Evolutionary conservation across 1,284 basidiomycete species (phyloP), one percentile per base, ranked within the genome.

Genomic region (Tranzscheliella williamsii): DNA sequence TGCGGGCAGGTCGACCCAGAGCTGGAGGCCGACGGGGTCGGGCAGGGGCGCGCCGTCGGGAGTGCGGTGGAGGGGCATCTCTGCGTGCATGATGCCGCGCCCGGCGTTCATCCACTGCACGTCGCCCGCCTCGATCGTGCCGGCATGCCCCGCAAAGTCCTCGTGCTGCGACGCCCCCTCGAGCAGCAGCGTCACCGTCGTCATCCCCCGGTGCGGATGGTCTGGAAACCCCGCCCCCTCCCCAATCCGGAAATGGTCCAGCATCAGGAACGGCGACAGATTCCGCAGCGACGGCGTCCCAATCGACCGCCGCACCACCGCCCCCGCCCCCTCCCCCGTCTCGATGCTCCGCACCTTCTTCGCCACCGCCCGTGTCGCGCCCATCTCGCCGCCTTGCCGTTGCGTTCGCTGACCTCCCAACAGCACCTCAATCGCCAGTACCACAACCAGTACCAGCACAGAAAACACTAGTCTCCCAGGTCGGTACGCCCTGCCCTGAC

Each of bases 1-100:
- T 67, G 87, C 87, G 0, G 93, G 94, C 15, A 97, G 81, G 79
- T 96, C 93, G 35, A 96, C 81, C 94, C 93, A 96, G 21, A 97
- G 84, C 73, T 97, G 93, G 30, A 97, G 81, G 6, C 91, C 93
- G 23, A 72, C 83, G 73, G 70, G 91, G 83, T 76, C 89, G 80
- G 88, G 86, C 4, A 73, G 37, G 29, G 61, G 60, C 30, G 64
- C 61, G 6, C 70, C 69, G 2, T 81, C 58, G n/a, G 85, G 85
- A 18, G 82, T 79, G 5, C 80, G 85, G 60, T 88, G 87, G 4
- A 90, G 81, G 3, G 94, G 93, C 89, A 96, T 95, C 79, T 83
- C 78, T 29, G 76, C 73, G 49, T 80, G 80, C 57, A 70, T 61
- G 37, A 71, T 70, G 4, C 69, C 69, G 4, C 47, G 50, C 0